phyloP scores from a whole-genome alignment of 345 rosid species.

The Melaleuca quinquenervia region DNA sequence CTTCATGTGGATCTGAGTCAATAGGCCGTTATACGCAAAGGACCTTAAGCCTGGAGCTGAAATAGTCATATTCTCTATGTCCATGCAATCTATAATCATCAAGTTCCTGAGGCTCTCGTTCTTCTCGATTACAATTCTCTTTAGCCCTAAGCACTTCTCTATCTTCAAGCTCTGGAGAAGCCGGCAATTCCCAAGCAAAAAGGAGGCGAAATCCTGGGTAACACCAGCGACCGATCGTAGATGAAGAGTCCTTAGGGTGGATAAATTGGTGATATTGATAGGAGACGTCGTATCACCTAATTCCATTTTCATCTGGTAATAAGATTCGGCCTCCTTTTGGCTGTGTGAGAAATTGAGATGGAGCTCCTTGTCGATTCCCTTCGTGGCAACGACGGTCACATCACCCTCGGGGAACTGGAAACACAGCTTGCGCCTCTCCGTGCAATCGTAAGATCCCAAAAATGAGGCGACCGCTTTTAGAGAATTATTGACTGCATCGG shows the following conservation, averaged over 20 bases:
- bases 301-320: not conserved
- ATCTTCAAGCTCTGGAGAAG: conserved; percentile 1
- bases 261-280: not conserved
- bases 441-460: not conserved
- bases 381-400: conserved; percentile 1
- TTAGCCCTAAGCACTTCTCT: conserved; percentile 3
- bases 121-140: not conserved
- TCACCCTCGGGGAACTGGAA: not conserved
- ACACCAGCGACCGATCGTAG: not conserved
- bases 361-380: conserved; percentile 5
- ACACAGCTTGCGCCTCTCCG: not conserved
- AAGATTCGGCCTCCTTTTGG: not conserved
- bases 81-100: not conserved
- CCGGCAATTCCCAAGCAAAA: not conserved
- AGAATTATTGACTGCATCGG: not conserved
- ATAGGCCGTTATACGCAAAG: not conserved
- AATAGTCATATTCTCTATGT: not conserved
- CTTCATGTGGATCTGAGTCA: not conserved
- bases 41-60: not conserved
- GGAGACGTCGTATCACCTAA: not conserved
- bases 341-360: not conserved
- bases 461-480: not conserved
- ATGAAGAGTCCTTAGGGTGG: conserved; percentile 1
- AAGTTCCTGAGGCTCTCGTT: not conserved
- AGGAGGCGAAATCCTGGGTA: not conserved